phyloP scores from a whole-genome alignment of 805 yeast genomes.

The Saturnispora saitoi region DNA sequence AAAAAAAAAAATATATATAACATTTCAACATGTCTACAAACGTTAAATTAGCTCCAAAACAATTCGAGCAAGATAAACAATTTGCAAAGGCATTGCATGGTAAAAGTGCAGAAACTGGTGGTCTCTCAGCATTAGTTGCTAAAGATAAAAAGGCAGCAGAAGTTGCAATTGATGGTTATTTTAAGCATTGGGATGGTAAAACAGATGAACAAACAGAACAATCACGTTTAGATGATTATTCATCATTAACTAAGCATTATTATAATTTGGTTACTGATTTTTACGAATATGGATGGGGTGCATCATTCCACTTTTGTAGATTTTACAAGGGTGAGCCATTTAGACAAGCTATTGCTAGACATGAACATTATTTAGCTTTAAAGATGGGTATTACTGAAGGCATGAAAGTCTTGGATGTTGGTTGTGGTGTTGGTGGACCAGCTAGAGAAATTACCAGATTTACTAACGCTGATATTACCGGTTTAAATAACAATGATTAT shows the following conservation, averaged over 20 bases:
- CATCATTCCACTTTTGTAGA: constrained; percentile 94
- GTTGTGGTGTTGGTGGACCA: constrained; percentile 99
- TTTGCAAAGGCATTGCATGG: constrained; percentile 89
- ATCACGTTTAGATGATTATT: constrained; percentile 72
- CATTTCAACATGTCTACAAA: constrained; percentile 8
- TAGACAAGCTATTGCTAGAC: constrained; percentile 91
- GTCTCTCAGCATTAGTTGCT: constrained; percentile 65
- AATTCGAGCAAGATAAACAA: constrained; percentile 50
- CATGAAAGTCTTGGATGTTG: constrained; percentile 91
- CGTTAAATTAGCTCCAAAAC: constrained; percentile 41
- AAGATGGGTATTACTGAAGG: constrained; percentile 72
- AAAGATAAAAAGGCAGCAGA: constrained; percentile 75
- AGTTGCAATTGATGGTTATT: constrained; percentile 81
- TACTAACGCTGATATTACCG: constrained; percentile 79
- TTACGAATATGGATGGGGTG: constrained; percentile 99
- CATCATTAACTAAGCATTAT: constrained; percentile 87
- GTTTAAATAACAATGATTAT: constrained; percentile 94
- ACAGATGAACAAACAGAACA: constrained; percentile 64
- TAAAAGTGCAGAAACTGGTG: constrained; percentile 54
- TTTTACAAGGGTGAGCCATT: constrained; percentile 91
- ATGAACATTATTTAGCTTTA: constrained; percentile 88
- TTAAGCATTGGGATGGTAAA: constrained; percentile 96
- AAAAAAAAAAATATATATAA: constrained; percentile 6
- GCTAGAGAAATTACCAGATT: constrained; percentile 93
- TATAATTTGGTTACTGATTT: constrained; percentile 96